Evolutionary conservation across 1,284 basidiomycete species (phyloP), one percentile per base, ranked within the genome.

Genomic region (Papiliotrema nemorosa): DNA sequence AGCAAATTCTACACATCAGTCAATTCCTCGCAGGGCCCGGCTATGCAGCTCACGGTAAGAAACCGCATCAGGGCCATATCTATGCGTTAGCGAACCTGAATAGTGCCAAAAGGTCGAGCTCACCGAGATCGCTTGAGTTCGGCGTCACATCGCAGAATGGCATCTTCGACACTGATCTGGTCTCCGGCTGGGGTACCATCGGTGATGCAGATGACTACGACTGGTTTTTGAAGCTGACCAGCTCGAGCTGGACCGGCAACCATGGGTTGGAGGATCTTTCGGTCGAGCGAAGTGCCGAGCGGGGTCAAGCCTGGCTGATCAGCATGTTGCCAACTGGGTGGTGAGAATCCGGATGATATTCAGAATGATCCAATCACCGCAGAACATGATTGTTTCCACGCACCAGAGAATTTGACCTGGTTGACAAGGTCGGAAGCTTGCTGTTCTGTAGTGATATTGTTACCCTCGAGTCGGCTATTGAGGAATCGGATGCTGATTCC

Each of bases 251-350:
- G 76, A 26, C 67, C 72, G 20, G 77, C 60, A 2, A 79, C 65
- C 20, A 77, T 58, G 21, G 77, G 77, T 57, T 77, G 69, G 27
- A 78, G 60, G 55, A 78, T 65, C 64, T 78, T 78, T 37, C 69
- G 59, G 47, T 67, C 64, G 24, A 78, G 57, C 3, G 64, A 59
- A 5, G 77, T 78, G 21, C 77, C 76, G 27, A 75, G 58, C 3
- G 75, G 73, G n/a, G 73, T 75, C 18, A 75, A 61, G 40, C 70
- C 63, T 67, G 41, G 12, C 10, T 39, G 18, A 3, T 22, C 18
- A n/a, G 20, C 39, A 29, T 10, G 7, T 21, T 9, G 22, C 3
- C 9, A 40, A 12, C 9, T 38, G 22, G 2, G 5, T 26, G n/a
- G 20, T 12, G 29, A 34, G n/a, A n/a, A n/a, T n/a, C n/a, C n/a